These are phyloP conservation scores for Eucalyptus regnans DNA, from an alignment of 345 rosid species.

Conservation along the genomic window DNA sequence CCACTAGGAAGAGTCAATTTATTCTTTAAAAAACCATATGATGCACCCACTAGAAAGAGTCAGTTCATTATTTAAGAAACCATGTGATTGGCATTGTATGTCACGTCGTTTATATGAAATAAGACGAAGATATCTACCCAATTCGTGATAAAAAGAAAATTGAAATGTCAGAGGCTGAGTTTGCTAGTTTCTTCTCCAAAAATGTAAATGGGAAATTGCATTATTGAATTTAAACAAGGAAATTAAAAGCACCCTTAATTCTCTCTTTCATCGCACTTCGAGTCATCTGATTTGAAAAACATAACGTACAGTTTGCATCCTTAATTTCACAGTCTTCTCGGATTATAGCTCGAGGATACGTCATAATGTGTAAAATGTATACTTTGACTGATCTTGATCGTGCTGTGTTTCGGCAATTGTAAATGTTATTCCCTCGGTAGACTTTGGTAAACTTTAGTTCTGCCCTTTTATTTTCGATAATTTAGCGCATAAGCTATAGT, in stretches of 20 bases:
- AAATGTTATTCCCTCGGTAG: background rate
- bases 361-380: background rate
- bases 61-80: background rate
- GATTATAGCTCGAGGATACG: background rate
- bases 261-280: background rate
- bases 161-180: background rate
- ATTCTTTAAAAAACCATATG: too few relatives aligned
- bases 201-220: background rate
- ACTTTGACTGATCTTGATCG: background rate
- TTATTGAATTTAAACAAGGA: background rate
- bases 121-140: background rate
- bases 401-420: background rate
- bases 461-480: background rate
- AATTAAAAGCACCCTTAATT: background rate
- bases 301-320: background rate
- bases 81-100: background rate
- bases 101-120: background rate
- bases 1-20: too few relatives aligned
- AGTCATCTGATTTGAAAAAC: background rate
- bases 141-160: background rate
- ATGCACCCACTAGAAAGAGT: background rate
- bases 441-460: background rate
- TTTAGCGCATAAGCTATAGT: background rate
- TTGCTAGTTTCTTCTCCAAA: background rate
- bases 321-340: background rate